Conservation (phyloP, 2,329 filamentous ascomycete species). For the Metarhizium sp. region DNA sequence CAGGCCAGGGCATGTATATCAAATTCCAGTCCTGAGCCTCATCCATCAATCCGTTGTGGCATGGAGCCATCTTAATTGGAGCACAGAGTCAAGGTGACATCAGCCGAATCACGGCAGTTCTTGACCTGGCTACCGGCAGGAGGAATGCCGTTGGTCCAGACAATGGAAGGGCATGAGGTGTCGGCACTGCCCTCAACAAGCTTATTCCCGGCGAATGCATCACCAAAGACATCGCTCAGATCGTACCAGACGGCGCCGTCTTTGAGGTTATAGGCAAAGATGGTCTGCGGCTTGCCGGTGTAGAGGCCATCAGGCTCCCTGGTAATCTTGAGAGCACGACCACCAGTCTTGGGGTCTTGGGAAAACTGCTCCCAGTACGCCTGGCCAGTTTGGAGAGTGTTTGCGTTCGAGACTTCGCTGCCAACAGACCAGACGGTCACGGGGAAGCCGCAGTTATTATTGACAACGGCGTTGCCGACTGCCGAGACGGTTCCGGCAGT, state of each 20-base stretch:
- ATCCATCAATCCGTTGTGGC: too few species aligned
- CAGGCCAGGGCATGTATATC: too few species aligned
- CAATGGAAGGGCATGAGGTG: slow-evolving; percentile 22
- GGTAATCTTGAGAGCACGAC: slow-evolving; percentile 29
- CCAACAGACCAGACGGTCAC: slow-evolving; percentile 32
- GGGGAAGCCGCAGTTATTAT: slow-evolving; percentile 25
- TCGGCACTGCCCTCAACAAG: slow-evolving; percentile 20
- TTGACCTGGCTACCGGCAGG: slow-evolving; percentile 29
- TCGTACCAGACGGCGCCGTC: slow-evolving; percentile 27
- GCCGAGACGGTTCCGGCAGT: slow-evolving; percentile 7
- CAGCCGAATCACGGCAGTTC: slow-evolving; percentile 20
- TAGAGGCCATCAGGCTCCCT: slow-evolving; percentile 24
- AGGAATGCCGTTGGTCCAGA: slow-evolving; percentile 24
- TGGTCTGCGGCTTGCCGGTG: slow-evolving; percentile 29
- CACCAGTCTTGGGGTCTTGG: slow-evolving; percentile 27
- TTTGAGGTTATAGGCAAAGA: slow-evolving; percentile 30
- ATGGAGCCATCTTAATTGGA: background rate
- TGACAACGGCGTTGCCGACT: slow-evolving; percentile 24
- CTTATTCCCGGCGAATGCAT: slow-evolving; percentile 24
- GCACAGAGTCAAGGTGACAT: slow-evolving; percentile 28
- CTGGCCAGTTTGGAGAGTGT: slow-evolving; percentile 17
- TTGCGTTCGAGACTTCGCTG: slow-evolving; percentile 14
- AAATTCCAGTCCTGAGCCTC: too few species aligned
- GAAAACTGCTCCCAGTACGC: slow-evolving; percentile 23
- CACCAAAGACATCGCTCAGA: slow-evolving; percentile 29